Base-by-base conservation (phyloP, 495 filamentous ascomycete species). In the Penicillium cinerascens region DNA sequence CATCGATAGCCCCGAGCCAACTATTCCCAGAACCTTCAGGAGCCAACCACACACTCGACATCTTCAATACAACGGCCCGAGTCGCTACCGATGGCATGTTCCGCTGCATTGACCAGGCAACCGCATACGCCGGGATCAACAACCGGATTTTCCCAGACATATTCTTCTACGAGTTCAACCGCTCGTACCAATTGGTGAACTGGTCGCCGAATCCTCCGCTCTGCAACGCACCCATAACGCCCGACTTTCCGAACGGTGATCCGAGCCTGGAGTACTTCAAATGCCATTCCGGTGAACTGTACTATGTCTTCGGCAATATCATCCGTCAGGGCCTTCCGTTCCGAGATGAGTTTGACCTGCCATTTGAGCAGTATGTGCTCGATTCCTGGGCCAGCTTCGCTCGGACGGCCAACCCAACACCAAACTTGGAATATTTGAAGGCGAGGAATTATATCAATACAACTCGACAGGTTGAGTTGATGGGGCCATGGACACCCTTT, bases 331-430 rank as follows among this genome's bases (percentile, higher is more conserved):
- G 54, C 2, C 44, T 58, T 20, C 42, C 60, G 9, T 40, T 64
- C 16, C 51, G 63, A n/a, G 63, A 64, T 56, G 46, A 58, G 15
- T 51, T 21, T 18, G 63, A 66, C 52, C 36, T 64, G 41, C 60
- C 60, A 0, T 66, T 66, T 42, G 49, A 44, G 22, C 63, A 66
- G 33, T 66, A 55, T 43, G 54, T 66, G 36, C 35, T 66, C 7
- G 63, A 66, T 54, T 60, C 60, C 9, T 66, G 63, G 63, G 51
- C 57, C 17, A 60, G 60, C 42, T 66, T 66, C 47, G 56, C 63
- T 13, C 46, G 60, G 3, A 47, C 42, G 0, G 55, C 42, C 6
- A 50, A 49, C 6, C 63, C 63, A n/a, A 66, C 53, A 3, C 63
- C 63, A 2, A 45, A 47, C 15, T 27, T 47, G 20, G 48, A 15